Evolutionary conservation across 2,329 filamentous ascomycete genomes (phyloP), one percentile per base, ranked within the genome.

Genomic region (Botrytis porri): DNA sequence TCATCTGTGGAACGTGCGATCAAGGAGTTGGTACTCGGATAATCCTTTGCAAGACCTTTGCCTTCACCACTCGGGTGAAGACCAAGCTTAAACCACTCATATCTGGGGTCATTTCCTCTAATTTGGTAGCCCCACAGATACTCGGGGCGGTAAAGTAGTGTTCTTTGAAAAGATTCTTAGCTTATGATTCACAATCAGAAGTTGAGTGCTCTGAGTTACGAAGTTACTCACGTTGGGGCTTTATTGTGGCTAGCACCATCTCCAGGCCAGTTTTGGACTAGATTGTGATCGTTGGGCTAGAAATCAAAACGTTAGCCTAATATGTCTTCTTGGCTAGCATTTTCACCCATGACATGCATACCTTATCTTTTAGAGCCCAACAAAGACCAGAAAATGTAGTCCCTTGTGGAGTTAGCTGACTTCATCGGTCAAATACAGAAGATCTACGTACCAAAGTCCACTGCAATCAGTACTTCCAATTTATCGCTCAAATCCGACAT

Each of bases 221-320:
- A 64, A 41, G 9, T 2, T 64, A 64, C 61, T 43, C 41, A 64
- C 61, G 61, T 64, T 9, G 61, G 61, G 41, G 12, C 37, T 18
- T 64, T 64, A 4, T 64, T 64, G 61, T 64, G 61, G 41, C 61
- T 64, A 10, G 61, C 61, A 16, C 61, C 61, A 29, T 64, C 61
- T 41, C 61, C 61, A 20, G 61, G 61, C 61, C 61, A 64, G 39
- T 25, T 64, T 64, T 64, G 61, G 20, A 64, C 61, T 18, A 20
- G 37, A 29, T 64, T 64, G 37, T 64, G 61, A 29, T 64, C 61
- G 29, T 43, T 18, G 14, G 61, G 37, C 61, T 64, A 6, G 25
- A 18, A 29, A 64, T 12, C 41, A 37, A 29, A 43, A 43, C 12
- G 4, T 64, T 39, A 64, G 22, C n/a, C 4, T 43, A 25, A 25